phyloP scores from a whole-genome alignment of 1,139 yeast genomes.

The Groenewaldozyma auringiensis region DNA sequence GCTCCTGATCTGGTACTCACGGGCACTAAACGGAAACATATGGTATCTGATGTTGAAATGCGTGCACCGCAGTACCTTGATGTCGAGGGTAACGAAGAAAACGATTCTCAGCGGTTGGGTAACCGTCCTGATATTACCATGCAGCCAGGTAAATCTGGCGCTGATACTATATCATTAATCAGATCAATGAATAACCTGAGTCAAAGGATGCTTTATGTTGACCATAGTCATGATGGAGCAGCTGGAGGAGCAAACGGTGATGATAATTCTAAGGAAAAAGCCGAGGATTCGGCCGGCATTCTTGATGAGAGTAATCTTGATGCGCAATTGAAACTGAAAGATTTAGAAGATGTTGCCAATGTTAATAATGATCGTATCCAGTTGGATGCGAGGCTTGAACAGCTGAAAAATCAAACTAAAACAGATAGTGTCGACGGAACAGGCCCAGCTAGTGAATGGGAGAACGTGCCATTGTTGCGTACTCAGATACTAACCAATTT shows the following conservation, averaged over 20 bases:
- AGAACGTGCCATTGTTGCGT: neutral
- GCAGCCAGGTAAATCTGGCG: slow-evolving; percentile 50
- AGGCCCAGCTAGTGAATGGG: too few species aligned
- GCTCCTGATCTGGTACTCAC: slow-evolving; percentile 12
- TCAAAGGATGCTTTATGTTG: slow-evolving; percentile 61
- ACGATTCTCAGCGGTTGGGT: slow-evolving; percentile 70
- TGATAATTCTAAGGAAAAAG: slow-evolving; percentile 1
- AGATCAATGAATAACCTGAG: slow-evolving; percentile 85
- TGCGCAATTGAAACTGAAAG: slow-evolving; percentile 52
- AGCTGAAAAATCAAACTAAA: neutral
- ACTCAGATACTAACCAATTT: slow-evolving; percentile 14
- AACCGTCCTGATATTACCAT: slow-evolving; percentile 85
- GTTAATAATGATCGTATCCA: slow-evolving; percentile 48
- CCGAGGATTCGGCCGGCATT: slow-evolving; percentile 2
- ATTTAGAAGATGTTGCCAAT: slow-evolving; percentile 46
- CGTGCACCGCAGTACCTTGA: slow-evolving; percentile 44
- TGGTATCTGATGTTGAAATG: slow-evolving; percentile 24
- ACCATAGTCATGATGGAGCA: slow-evolving; percentile 9
- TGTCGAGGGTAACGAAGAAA: slow-evolving; percentile 70
- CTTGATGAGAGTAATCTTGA: slow-evolving; percentile 32
- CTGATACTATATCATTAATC: slow-evolving; percentile 65
- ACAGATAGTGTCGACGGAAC: neutral
- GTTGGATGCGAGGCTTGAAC: slow-evolving; percentile 25
- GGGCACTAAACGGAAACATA: slow-evolving; percentile 22
- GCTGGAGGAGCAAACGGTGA: slow-evolving; percentile 11